Evolutionary conservation across 331 rosid species (phyloP).

Genomic region (Telfairia occidentalis): DNA sequence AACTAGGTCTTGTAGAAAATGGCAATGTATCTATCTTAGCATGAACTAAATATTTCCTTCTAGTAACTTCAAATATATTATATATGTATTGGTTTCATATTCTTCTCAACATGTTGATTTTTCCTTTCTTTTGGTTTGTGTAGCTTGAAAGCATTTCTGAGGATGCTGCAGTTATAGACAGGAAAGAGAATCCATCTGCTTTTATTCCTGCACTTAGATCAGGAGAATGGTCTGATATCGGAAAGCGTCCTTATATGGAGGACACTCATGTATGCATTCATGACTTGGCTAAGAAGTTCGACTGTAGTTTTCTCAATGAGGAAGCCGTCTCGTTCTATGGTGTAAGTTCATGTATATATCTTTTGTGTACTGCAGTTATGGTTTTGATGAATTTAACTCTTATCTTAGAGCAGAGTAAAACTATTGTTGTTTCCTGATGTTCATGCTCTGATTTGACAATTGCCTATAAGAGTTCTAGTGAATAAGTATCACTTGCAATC

Average conservation of each 20-base stretch:
- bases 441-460: background rate
- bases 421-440: background rate
- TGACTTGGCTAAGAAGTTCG: conserved; percentile 63
- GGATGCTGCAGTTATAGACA: conserved; percentile 44
- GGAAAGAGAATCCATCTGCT: conserved; percentile 29
- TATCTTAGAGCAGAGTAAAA: background rate
- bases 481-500: background rate
- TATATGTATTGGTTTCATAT: background rate
- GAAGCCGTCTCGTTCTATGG: conserved; percentile 83
- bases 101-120: background rate
- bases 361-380: background rate
- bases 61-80: background rate
- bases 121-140: conserved; percentile 14
- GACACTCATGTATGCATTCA: conserved; percentile 79
- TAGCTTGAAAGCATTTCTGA: conserved; percentile 89
- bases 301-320: conserved; percentile 19
- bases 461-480: background rate
- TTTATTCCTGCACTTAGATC: conserved; percentile 60
- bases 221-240: conserved; percentile 91
- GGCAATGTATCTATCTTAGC: background rate
- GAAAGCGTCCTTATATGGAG: conserved; percentile 65
- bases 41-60: background rate
- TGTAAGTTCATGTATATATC: conserved; percentile 34
- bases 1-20: background rate
- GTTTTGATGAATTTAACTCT: background rate